phyloP scores from a whole-genome alignment of 257 asterid genomes.

The Ligustrum vulgare region DNA sequence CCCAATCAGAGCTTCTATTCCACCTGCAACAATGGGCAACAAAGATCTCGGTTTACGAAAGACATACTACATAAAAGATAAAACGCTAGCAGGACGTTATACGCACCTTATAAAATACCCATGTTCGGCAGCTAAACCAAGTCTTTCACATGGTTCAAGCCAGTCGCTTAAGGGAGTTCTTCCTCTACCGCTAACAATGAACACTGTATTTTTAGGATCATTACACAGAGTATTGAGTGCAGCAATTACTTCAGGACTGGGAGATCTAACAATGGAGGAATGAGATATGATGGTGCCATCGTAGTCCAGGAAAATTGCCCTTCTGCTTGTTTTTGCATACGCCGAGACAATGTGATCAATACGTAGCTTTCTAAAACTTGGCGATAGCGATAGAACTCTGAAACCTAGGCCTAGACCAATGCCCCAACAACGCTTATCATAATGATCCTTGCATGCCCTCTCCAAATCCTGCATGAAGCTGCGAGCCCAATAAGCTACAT shows the following conservation, averaged over 20 bases:
- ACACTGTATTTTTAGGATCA: constrained; percentile 75
- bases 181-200: constrained; percentile 90
- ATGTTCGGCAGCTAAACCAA: constrained; percentile 77
- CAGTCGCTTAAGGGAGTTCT: constrained; percentile 56
- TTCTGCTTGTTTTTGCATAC: constrained; percentile 4
- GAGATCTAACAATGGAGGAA: constrained; percentile 62
- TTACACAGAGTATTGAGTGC: constrained; percentile 47
- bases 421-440: constrained; percentile 14
- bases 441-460: constrained; percentile 15
- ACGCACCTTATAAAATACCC: constrained; percentile 69
- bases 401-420: constrained; percentile 20
- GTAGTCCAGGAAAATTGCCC: constrained; percentile 16
- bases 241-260: constrained; percentile 62
- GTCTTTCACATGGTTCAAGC: constrained; percentile 54
- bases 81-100: neutral
- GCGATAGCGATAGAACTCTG: constrained; percentile 11
- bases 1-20: constrained; percentile 61
- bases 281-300: constrained; percentile 50
- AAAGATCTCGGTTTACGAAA: neutral
- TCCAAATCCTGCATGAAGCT: constrained; percentile 12
- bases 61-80: neutral
- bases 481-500: constrained; percentile 20
- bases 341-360: constrained; percentile 10
- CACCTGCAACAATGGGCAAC: constrained; percentile 42
- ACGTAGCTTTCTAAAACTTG: constrained; percentile 11